Percentiles rank a stretch among this genome's conserved stretches.
phyloP scores from a whole-genome alignment of 257 asterid genomes.

The Nicotiana noctiflora region DNA sequence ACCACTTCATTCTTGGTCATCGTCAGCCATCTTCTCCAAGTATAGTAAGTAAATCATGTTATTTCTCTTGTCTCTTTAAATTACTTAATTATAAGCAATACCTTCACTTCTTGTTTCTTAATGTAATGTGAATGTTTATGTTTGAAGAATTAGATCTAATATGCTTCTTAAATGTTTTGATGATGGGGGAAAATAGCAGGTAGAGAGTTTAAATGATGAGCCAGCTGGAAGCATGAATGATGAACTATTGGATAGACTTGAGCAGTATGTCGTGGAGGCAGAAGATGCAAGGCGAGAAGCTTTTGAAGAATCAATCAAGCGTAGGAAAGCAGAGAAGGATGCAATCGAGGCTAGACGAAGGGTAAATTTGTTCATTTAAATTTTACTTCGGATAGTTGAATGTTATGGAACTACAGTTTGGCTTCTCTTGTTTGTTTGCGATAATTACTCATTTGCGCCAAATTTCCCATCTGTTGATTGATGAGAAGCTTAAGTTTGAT shows the following conservation, averaged over 20 bases:
- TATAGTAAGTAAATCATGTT: constrained; percentile 42
- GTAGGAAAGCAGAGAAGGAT: constrained; percentile 69
- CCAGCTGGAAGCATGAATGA: constrained; percentile 1
- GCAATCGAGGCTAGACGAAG: constrained; percentile 31
- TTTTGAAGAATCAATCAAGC: constrained; percentile 55
- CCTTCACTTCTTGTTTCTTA: not conserved
- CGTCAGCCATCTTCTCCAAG: constrained; percentile 25
- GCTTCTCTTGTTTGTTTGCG: not conserved
- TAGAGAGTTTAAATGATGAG: constrained; percentile 36
- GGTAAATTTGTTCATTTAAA: constrained; percentile 34
- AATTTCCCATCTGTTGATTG: not conserved
- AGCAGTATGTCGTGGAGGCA: constrained; percentile 58
- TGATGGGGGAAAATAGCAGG: constrained; percentile 35
- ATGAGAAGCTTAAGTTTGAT: not conserved
- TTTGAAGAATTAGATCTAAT: not conserved
- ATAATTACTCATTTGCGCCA: not conserved
- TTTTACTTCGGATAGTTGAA: not conserved
- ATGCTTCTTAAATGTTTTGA: not conserved
- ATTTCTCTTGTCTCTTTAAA: not conserved
- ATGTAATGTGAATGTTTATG: not conserved
- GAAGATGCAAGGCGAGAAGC: constrained; percentile 69
- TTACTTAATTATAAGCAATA: not conserved
- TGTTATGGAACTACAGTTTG: not conserved
- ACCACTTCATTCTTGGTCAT: constrained; percentile 13
- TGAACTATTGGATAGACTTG: constrained; percentile 45